These are phyloP conservation scores for Podospora conica DNA, from an alignment of 495 filamentous ascomycete genomes.

Conservation along the genomic window DNA sequence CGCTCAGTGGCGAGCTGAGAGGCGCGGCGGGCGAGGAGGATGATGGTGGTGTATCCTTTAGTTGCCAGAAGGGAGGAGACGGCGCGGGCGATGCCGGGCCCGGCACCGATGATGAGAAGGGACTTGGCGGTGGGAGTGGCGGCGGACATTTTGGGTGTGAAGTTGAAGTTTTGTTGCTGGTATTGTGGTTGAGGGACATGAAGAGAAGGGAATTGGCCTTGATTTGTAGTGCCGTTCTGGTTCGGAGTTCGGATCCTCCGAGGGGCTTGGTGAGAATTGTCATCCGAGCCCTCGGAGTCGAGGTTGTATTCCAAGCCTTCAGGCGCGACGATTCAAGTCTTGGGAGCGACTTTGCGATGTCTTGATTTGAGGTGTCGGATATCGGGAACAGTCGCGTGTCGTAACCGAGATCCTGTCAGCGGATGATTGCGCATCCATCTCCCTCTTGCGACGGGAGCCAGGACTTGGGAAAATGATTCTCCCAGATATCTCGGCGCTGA, in stretches of 20 bases:
- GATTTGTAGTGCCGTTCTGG: not conserved
- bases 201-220: too few relatives aligned
- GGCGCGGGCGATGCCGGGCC: not conserved
- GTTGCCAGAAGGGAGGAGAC: not conserved
- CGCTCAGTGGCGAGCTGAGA: not conserved
- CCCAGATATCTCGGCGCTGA: too few relatives aligned
- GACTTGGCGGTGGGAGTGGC: not conserved
- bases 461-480: too few relatives aligned
- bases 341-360: not conserved
- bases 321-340: not conserved
- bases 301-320: not conserved
- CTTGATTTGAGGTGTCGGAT: not conserved
- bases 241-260: not conserved
- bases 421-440: not conserved
- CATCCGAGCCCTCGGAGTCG: not conserved
- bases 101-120: not conserved
- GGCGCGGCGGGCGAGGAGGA: not conserved
- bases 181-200: not conserved
- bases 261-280: not conserved
- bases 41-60: not conserved
- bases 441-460: too few relatives aligned
- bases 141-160: not conserved
- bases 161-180: not conserved
- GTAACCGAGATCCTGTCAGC: not conserved
- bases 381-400: not conserved